phyloP scores from a whole-genome alignment of 495 filamentous ascomycete species.

The Neurospora sp. region DNA sequence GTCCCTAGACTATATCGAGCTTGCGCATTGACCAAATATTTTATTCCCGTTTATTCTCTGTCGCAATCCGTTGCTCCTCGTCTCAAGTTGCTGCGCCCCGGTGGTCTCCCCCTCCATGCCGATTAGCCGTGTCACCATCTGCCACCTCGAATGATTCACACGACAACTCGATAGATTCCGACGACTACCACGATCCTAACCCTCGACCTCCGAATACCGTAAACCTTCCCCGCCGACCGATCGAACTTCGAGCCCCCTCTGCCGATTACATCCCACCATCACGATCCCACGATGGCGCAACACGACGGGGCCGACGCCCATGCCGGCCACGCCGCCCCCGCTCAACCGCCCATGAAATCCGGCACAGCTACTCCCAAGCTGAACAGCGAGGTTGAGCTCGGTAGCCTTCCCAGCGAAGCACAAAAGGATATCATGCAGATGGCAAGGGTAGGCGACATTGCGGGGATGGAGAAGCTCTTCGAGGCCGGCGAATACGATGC shows the following conservation, averaged over 20 bases:
- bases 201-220: neutral
- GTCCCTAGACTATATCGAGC: neutral
- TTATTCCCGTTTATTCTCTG: neutral
- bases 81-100: neutral
- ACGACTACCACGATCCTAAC: neutral
- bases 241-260: neutral
- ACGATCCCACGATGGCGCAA: constrained; percentile 14
- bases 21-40: neutral
- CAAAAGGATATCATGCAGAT: constrained; percentile 94
- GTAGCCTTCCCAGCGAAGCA: constrained; percentile 43
- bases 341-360: constrained; percentile 47
- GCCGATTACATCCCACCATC: neutral
- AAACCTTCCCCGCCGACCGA: neutral
- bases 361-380: constrained; percentile 49
- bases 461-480: constrained; percentile 79
- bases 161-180: neutral
- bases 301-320: constrained; percentile 12
- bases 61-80: neutral
- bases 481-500: constrained; percentile 71
- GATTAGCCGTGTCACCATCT: neutral
- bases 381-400: constrained; percentile 59
- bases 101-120: neutral
- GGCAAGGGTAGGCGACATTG: constrained; percentile 77
- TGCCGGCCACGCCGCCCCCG: constrained; percentile 23
- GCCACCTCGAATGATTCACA: neutral